Percentiles rank a stretch among this genome's conserved stretches.
These are phyloP conservation scores for Epichloe baconii DNA, from an alignment of 2,329 filamentous ascomycete genomes.

Conservation along the genomic window DNA sequence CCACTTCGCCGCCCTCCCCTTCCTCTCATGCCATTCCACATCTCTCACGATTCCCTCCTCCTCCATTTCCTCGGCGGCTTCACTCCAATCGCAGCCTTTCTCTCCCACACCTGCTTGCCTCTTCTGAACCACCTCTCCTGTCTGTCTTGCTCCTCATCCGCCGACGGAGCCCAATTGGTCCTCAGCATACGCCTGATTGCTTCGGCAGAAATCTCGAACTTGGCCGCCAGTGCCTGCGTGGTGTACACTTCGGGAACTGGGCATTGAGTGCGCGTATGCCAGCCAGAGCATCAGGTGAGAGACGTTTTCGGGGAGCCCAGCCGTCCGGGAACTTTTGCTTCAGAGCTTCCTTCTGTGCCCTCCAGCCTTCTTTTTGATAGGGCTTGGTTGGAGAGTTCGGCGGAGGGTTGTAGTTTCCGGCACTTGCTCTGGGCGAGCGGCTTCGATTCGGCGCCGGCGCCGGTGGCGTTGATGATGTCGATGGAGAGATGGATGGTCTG, in stretches of 20 bases:
- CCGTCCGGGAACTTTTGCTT: constrained; percentile 66
- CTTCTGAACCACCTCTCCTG: constrained; percentile 49
- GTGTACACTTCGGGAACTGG: constrained; percentile 64
- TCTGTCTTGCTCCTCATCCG: constrained; percentile 43
- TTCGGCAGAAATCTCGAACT: constrained; percentile 81
- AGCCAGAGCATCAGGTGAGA: constrained; percentile 86
- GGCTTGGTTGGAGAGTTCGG: background rate
- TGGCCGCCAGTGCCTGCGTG: constrained; percentile 55
- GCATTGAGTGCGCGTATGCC: constrained; percentile 74
- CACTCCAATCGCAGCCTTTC: constrained; percentile 45
- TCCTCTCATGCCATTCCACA: constrained; percentile 26
- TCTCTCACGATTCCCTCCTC: constrained; percentile 37
- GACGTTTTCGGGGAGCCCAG: constrained; percentile 72
- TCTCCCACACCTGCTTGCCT: constrained; percentile 45
- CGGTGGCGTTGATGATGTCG: background rate
- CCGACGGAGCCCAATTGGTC: constrained; percentile 56
- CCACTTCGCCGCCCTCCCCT: constrained; percentile 13
- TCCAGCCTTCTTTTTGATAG: constrained; percentile 43
- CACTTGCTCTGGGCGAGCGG: background rate
- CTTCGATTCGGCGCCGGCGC: background rate
- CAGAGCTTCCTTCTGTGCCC: constrained; percentile 60
- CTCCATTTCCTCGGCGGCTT: constrained; percentile 51
- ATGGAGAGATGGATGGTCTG: background rate
- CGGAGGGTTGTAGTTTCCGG: background rate
- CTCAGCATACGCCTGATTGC: constrained; percentile 77